Evolutionary conservation across 257 asterid species (phyloP), one percentile per base, ranked within the genome.

Genomic region (Plantago ovata): DNA sequence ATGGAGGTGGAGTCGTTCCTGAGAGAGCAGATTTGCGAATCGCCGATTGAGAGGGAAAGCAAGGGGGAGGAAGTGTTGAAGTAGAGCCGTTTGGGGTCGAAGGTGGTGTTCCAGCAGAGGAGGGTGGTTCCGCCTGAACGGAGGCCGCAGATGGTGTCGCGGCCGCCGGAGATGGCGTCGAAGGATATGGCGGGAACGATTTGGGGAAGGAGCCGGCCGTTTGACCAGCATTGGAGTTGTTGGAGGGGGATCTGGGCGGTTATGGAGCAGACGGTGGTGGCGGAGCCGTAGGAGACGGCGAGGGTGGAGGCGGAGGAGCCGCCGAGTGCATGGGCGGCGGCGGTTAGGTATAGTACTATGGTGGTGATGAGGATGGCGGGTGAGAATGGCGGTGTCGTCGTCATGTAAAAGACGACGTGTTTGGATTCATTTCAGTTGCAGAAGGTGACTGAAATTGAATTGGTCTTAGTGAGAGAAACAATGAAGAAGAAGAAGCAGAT

Each of bases 101-200:
- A 80, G 61, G 68, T 51, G 0, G 68, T 42, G 71, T 82, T 72
- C 92, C 94, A 86, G 79, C 89, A 89, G 38, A 84, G 72, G 53
- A 89, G 91, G 52, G 74, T 66, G 67, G 60, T 73, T 2, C 94
- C 94, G 20, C 86, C 89, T 61, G 86, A 81, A 62, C 87, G 85
- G 5, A 82, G 54, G 36, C 78, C 97, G 69, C 95, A 79, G 69
- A 89, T 58, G 39, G 72, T 72, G 73, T 81, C 72, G 3, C 47
- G 68, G 24, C 95, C 94, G 57, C 94, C 96, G 76, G 92, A 74
- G 43, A 84, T 76, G 75, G 79, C 79, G 74, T 75, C 81, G 78
- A 80, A 89, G 32, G 97, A 80, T 67, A 62, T 73, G 36, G 63
- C 53, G 3, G 84, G 80, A 18, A 70, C 77, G 57, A 73, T 66